These are phyloP conservation scores for Termitomyces sp. DNA, from an alignment of 1,284 basidiomycete species.

Conservation along the genomic window DNA sequence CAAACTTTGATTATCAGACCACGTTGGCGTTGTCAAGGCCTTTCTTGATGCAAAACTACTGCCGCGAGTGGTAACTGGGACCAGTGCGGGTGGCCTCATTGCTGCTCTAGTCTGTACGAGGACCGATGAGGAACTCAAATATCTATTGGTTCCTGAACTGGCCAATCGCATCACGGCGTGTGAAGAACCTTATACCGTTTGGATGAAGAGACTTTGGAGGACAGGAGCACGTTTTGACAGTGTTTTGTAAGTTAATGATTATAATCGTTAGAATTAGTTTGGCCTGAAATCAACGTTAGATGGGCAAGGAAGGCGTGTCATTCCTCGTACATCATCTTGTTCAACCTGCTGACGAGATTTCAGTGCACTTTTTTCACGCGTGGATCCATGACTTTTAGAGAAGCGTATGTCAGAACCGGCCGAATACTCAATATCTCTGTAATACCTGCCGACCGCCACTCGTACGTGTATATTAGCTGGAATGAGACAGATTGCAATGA, in stretches of 20 bases:
- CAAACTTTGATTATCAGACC: constrained; percentile 44
- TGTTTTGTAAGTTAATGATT: constrained; percentile 36
- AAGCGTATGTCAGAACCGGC: constrained; percentile 92
- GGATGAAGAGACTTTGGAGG: constrained; percentile 76
- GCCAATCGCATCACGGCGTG: constrained; percentile 90
- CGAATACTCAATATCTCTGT: constrained; percentile 94
- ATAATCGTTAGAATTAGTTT: constrained; percentile 4
- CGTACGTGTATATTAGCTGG: constrained; percentile 51
- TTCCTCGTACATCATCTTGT: not conserved
- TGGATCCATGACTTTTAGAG: constrained; percentile 93
- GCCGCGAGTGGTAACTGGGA: constrained; percentile 88
- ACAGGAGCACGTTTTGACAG: constrained; percentile 96
- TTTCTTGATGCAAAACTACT: constrained; percentile 85
- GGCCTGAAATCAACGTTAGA: constrained; percentile 16
- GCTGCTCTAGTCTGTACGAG: constrained; percentile 85
- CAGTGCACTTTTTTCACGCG: constrained; percentile 82
- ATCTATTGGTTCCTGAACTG: constrained; percentile 74
- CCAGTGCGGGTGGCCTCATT: constrained; percentile 88
- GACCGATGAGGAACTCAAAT: constrained; percentile 84
- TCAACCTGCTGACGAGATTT: not conserved
- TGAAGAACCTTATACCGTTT: constrained; percentile 76
- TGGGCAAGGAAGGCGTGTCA: constrained; percentile 84
- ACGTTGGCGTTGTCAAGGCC: constrained; percentile 89
- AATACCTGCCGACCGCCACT: constrained; percentile 91
- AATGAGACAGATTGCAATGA: constrained; percentile 8